Percentiles rank a stretch among this genome's conserved stretches.
These are phyloP conservation scores for Erucastrum elatum DNA, from an alignment of 345 rosid genomes.

Conservation along the genomic window DNA sequence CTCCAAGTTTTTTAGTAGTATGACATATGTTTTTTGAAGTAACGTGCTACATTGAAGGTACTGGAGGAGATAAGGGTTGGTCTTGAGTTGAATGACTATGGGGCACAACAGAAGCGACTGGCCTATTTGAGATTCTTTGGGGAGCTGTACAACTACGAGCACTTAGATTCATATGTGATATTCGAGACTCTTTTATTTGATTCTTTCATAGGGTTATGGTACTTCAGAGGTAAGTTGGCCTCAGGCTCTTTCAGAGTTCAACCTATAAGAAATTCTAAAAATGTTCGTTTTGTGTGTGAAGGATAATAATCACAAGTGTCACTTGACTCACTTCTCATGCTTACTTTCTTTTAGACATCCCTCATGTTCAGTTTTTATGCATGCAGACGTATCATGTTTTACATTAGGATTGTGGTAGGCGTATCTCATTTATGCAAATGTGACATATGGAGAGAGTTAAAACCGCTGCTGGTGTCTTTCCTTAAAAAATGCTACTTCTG, in stretches of 20 bases:
- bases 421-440: too few relatives aligned
- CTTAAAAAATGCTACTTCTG: background rate
- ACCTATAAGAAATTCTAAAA: background rate
- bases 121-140: slow-evolving; percentile 97
- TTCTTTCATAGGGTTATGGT: slow-evolving; percentile 76
- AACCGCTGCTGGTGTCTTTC: too few relatives aligned
- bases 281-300: background rate
- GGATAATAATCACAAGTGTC: background rate
- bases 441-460: too few relatives aligned
- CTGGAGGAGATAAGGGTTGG: slow-evolving; percentile 98
- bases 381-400: too few relatives aligned
- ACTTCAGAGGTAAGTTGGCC: slow-evolving; percentile 68
- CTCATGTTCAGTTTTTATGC: background rate
- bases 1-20: background rate
- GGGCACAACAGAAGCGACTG: slow-evolving; percentile 96
- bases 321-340: background rate
- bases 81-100: slow-evolving; percentile 88
- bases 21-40: background rate
- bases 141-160: slow-evolving; percentile 97
- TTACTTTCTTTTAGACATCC: slow-evolving; percentile 1
- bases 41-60: slow-evolving; percentile 53
- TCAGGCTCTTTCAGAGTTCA: slow-evolving; percentile 8
- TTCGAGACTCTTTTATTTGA: slow-evolving; percentile 85
- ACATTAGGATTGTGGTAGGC: too few relatives aligned
- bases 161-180: slow-evolving; percentile 93